Evolutionary conservation across 2,329 filamentous ascomycete genomes (phyloP), one percentile per base, ranked within the genome.

Genomic region (Aurifilum marmelostoma): DNA sequence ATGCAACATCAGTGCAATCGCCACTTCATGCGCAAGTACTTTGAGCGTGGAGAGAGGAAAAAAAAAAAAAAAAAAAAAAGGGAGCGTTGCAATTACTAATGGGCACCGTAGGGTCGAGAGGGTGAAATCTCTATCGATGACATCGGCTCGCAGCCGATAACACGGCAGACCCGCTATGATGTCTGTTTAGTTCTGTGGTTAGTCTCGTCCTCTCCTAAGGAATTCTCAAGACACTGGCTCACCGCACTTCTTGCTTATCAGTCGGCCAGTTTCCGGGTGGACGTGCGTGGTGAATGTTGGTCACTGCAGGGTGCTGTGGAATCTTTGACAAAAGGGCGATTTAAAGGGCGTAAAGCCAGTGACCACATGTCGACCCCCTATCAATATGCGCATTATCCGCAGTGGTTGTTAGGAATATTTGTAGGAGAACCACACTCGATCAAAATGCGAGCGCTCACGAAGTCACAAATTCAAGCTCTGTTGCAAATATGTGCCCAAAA

Each of bases 111-210:
- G 4, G 34, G 34, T 8, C n/a, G n/a, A n/a, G n/a, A n/a, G n/a
- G 18, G 27, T 56, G 12, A 56, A 56, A 56, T 56, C 24, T 56
- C 27, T 56, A 56, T 29, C 52, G 52, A 54, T 24, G 50, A 56
- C 52, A 56, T 56, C 52, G 52, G 52, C 29, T 56, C 3, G 52
- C 52, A 32, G 12, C 52, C n/a, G 52, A 56, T 32, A 27, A 27
- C 52, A 56, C 12, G 5, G 34, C 52, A 5, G 52, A 32, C 52
- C 52, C 52, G 52, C 52, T 56, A 32, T 56, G 14, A 56, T 56
- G 52, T 56, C 34, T 34, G 8, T 29, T 18, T 56, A 32, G 11
- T 56, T 29, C 24, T 54, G 24, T 54, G n/a, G 8, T 52, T 24
- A 27, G 50, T 54, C 50, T 54, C 43, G 18, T 47, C 43, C 43